Percentiles rank a stretch among this genome's conserved stretches.
Conservation (phyloP, 164 flowering plant genomes). For the Hamamelis virginiana region DNA sequence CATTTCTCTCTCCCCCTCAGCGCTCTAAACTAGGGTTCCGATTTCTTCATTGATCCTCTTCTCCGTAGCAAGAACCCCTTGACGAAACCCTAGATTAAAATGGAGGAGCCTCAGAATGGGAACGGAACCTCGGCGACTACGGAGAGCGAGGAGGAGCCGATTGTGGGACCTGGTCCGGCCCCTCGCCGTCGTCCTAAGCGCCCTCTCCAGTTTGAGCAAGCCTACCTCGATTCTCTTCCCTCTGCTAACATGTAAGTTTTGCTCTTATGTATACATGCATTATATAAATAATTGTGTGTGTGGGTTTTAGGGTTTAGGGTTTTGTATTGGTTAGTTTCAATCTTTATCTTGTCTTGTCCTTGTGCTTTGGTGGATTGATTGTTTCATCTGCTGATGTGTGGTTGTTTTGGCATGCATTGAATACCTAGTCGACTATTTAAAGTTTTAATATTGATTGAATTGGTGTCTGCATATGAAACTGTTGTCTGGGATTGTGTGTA, state of each 20-base stretch:
- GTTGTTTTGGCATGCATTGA: background rate
- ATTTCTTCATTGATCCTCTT: background rate
- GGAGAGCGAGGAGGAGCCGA: constrained; percentile 47
- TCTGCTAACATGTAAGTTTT: constrained; percentile 78
- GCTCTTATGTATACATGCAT: background rate
- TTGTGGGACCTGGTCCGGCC: constrained; percentile 82
- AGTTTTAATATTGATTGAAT: too few species aligned
- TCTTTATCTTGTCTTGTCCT: too few species aligned
- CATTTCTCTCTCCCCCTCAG: too few species aligned
- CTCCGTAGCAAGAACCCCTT: background rate
- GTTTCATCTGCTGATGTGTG: background rate
- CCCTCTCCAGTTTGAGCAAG: constrained; percentile 93
- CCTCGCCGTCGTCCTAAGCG: constrained; percentile 70
- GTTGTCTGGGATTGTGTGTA: too few species aligned
- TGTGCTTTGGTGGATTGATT: background rate
- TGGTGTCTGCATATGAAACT: too few species aligned
- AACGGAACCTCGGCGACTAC: constrained; percentile 14
- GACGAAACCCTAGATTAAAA: constrained; percentile 6
- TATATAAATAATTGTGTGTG: background rate
- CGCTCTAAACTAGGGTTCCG: background rate
- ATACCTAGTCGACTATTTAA: too few species aligned
- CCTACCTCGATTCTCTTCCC: constrained; percentile 86
- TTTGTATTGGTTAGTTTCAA: background rate
- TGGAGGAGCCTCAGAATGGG: constrained; percentile 35
- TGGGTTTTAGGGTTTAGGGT: constrained; percentile 1